phyloP scores from a whole-genome alignment of 169 alveolate species.

The Babesia gibsoni region DNA sequence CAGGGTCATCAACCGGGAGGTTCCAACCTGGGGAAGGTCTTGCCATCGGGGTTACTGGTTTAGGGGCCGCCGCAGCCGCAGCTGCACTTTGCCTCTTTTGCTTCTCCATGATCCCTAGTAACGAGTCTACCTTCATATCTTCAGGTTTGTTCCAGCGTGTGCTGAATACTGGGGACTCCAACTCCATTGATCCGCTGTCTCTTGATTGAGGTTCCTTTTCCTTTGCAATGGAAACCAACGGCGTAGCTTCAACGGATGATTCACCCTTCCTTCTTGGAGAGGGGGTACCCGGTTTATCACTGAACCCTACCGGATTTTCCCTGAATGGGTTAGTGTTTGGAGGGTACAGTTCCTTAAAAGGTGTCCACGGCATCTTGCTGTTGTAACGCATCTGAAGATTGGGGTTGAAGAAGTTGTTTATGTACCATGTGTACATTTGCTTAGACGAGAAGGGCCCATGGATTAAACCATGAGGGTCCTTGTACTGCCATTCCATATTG shows the following conservation, averaged over 20 bases:
- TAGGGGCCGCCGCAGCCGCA: background rate
- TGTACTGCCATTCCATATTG: constrained; percentile 73
- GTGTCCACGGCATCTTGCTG: constrained; percentile 72
- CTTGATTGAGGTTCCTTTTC: background rate
- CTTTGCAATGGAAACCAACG: background rate
- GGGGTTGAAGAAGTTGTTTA: constrained; percentile 69
- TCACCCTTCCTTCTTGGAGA: too few relatives aligned
- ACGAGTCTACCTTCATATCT: constrained; percentile 50
- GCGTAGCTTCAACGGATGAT: background rate
- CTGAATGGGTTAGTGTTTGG: constrained; percentile 61
- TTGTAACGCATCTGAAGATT: constrained; percentile 69
- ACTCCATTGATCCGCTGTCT: background rate
- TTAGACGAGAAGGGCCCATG: constrained; percentile 78
- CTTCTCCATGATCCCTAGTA: constrained; percentile 59
- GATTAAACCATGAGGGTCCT: constrained; percentile 73
- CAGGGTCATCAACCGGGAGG: background rate
- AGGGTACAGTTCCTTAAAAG: constrained; percentile 71
- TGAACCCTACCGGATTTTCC: constrained; percentile 47
- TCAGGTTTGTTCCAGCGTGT: constrained; percentile 57
- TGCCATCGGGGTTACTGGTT: background rate
- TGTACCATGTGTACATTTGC: constrained; percentile 76
- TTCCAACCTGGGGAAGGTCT: constrained; percentile 58
- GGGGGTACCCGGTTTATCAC: background rate
- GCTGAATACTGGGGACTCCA: constrained; percentile 3
- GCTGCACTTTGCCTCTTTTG: constrained; percentile 50